These are phyloP conservation scores for Acacia confusa DNA, from an alignment of 306 rosid genomes.

Conservation along the genomic window DNA sequence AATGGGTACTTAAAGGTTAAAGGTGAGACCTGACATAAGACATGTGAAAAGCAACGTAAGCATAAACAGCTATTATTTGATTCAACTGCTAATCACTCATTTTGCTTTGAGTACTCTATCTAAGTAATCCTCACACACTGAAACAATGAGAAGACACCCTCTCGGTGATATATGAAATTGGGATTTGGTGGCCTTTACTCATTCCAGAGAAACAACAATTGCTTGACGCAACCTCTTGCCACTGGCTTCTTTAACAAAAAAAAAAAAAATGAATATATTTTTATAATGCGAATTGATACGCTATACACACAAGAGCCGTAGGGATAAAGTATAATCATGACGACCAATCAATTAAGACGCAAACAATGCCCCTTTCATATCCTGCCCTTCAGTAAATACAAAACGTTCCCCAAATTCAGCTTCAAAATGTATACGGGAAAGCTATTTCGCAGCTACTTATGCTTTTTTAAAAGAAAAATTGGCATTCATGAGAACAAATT, in stretches of 20 bases:
- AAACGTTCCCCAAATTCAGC: not conserved
- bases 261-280: not conserved
- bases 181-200: not conserved
- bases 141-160: not conserved
- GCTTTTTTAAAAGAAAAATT: too few relatives aligned
- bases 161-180: not conserved
- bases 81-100: not conserved
- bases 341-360: not conserved
- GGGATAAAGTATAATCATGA: not conserved
- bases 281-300: not conserved
- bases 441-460: too few relatives aligned
- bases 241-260: not conserved
- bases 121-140: not conserved
- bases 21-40: not conserved
- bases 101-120: not conserved
- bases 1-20: too few relatives aligned
- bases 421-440: too few relatives aligned
- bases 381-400: not conserved
- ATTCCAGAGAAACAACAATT: constrained; percentile 1
- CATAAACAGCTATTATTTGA: not conserved
- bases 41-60: not conserved
- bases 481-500: too few relatives aligned
- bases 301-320: not conserved
- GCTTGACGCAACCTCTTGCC: constrained; percentile 23
- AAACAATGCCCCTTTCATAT: not conserved